Base-by-base conservation (phyloP, 2,329 filamentous ascomycete species). In the Akanthomyces dipterigenus region DNA sequence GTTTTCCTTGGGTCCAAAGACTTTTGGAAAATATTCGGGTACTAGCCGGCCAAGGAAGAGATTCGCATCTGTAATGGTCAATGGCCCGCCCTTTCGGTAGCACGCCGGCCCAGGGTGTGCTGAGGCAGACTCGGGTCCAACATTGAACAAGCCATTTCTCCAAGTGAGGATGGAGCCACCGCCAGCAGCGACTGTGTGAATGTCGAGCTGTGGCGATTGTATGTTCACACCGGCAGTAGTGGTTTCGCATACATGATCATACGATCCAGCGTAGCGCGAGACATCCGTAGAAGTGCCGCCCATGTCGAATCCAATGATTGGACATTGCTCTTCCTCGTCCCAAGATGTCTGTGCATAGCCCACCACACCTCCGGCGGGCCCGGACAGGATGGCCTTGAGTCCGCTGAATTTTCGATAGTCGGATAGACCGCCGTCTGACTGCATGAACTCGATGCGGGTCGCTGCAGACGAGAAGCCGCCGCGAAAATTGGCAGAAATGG, bases 141-240 rank as follows among this genome's bases (percentile, higher is more conserved):
- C 88, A 1, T 86, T 83, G 64, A 91, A 90, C 2, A 91, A 76
- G 0, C 88, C 88, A 63, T 90, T 90, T 62, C 82, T 83, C 80
- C 85, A 91, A 68, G 86, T 87, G 0, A 92, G 76, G 18, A 85
- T 78, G 1, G 84, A 88, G n/a, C 88, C 87, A 63, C 89, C 89
- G 20, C 89, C 88, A 7, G 89, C 88, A 26, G 89, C 89, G 5
- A 92, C 88, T 1, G 90, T 93, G 70, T 91, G 90, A 70, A 93
- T 92, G 67, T 93, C 89, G 1, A 93, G 80, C 69, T 93, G 89
- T 0, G 90, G 89, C 1, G 86, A 88, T 64, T 92, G 89, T 12
- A 93, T 90, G 1, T 88, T 88, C 1, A 93, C 85, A 14, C 89
- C 90, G 0, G 90, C 89, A 0, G 88, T 91, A 0, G 88, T 91